Percentiles rank a stretch among this genome's conserved stretches.
These are phyloP conservation scores for Ceratopteris richardii DNA, from an alignment of 75 land plant genomes.

Conservation along the genomic window DNA sequence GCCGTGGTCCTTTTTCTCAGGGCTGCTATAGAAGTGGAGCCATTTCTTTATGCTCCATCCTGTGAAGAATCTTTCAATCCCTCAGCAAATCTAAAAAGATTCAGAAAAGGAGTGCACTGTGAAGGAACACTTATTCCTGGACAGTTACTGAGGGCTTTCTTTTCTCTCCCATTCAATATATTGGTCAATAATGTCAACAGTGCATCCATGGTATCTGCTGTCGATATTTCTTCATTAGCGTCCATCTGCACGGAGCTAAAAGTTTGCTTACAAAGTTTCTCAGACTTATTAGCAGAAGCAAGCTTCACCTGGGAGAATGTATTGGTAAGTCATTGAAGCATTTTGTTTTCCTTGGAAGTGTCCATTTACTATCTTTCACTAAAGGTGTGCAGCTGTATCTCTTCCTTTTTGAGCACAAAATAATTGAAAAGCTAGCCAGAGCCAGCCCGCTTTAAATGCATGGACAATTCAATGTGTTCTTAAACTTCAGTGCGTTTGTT, in stretches of 20 bases:
- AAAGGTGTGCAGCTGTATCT: too few relatives aligned
- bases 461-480: too few relatives aligned
- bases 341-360: too few relatives aligned
- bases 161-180: slow-evolving; percentile 28
- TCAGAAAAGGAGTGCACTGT: slow-evolving; percentile 3
- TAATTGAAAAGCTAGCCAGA: too few relatives aligned
- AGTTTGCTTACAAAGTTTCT: slow-evolving; percentile 38
- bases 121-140: slow-evolving; percentile 25
- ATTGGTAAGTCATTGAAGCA: slow-evolving; percentile 53
- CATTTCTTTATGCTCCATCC: slow-evolving; percentile 41
- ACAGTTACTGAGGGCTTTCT: slow-evolving; percentile 35
- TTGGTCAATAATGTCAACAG: too few relatives aligned
- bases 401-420: too few relatives aligned
- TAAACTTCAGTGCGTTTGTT: too few relatives aligned
- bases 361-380: too few relatives aligned
- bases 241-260: slow-evolving; percentile 18
- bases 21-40: slow-evolving; percentile 78
- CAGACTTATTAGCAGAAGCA: slow-evolving; percentile 26
- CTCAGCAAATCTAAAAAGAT: slow-evolving; percentile 1
- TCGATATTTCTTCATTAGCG: too few relatives aligned
- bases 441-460: too few relatives aligned
- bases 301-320: slow-evolving; percentile 48
- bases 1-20: slow-evolving; percentile 29
- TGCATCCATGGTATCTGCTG: too few relatives aligned
- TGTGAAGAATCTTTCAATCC: background rate